Percentiles rank a stretch among this genome's conserved stretches.
phyloP scores from a whole-genome alignment of 306 rosid genomes.

The Abrus pulchellus region DNA sequence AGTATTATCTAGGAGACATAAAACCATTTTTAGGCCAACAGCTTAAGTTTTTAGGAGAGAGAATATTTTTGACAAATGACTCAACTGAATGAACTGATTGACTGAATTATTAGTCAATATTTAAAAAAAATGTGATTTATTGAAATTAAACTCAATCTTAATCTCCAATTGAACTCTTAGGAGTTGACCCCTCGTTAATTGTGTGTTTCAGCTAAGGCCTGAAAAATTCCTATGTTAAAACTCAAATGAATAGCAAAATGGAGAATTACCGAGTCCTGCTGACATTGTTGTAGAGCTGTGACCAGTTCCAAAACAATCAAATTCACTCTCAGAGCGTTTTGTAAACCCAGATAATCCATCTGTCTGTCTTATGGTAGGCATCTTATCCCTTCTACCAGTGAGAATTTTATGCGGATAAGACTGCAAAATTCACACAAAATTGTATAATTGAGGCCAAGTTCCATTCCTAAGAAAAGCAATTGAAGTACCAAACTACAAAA shows the following conservation, averaged over 20 bases:
- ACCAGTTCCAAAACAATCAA: slow-evolving; percentile 93
- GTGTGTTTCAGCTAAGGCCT: background rate
- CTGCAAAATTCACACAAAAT: slow-evolving; percentile 57
- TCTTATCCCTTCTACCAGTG: slow-evolving; percentile 89
- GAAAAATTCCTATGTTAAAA: background rate
- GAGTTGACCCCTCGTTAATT: background rate
- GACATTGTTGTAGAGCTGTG: slow-evolving; percentile 98
- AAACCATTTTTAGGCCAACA: background rate
- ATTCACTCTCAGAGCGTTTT: slow-evolving; percentile 89
- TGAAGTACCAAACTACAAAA: background rate
- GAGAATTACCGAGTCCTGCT: slow-evolving; percentile 84
- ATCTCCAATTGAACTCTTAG: background rate
- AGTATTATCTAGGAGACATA: background rate
- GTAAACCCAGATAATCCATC: slow-evolving; percentile 86
- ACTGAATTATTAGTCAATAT: background rate
- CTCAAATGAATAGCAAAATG: background rate
- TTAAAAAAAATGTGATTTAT: background rate
- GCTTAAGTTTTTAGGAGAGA: background rate
- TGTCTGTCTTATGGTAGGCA: slow-evolving; percentile 89
- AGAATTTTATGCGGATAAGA: slow-evolving; percentile 92
- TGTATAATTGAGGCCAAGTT: slow-evolving; percentile 2
- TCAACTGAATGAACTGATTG: background rate
- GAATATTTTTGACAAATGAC: background rate
- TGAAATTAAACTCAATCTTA: background rate
- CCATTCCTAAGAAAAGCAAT: slow-evolving; percentile 11